Evolutionary conservation across 2,329 filamentous ascomycete genomes (phyloP).

Genomic region (Septoria linicola): DNA sequence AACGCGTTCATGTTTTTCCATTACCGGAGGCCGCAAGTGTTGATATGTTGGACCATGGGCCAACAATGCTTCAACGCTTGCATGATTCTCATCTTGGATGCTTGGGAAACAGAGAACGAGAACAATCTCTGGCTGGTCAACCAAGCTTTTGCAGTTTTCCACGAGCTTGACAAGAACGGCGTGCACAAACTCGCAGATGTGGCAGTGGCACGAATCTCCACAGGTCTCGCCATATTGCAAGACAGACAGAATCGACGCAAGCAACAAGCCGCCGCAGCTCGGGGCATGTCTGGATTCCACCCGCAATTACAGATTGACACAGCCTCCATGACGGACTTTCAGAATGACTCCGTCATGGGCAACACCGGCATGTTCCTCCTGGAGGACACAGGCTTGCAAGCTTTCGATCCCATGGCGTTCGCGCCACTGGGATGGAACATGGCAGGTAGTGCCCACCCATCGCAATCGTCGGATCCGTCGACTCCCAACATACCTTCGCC

Average conservation of each 20-base stretch:
- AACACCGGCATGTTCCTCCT: slow-evolving; percentile 50
- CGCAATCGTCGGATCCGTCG: slow-evolving; percentile 23
- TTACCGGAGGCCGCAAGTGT: slow-evolving; percentile 43
- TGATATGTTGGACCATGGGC: slow-evolving; percentile 51
- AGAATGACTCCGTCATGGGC: slow-evolving; percentile 46
- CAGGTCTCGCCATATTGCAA: slow-evolving; percentile 33
- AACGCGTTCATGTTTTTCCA: slow-evolving; percentile 51
- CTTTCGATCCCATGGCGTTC: slow-evolving; percentile 28
- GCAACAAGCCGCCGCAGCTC: slow-evolving; percentile 18
- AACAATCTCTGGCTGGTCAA: slow-evolving; percentile 43
- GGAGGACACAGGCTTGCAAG: slow-evolving; percentile 48
- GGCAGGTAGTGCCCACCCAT: slow-evolving; percentile 28
- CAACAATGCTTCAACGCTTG: slow-evolving; percentile 53
- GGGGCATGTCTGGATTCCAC: slow-evolving; percentile 19
- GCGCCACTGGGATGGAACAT: slow-evolving; percentile 34
- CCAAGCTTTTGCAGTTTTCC: slow-evolving; percentile 45
- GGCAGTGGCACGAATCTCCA: slow-evolving; percentile 43
- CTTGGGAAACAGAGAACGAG: slow-evolving; percentile 44
- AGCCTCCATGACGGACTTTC: slow-evolving; percentile 31
- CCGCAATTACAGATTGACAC: slow-evolving; percentile 27
- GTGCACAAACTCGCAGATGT: slow-evolving; percentile 49
- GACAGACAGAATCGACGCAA: slow-evolving; percentile 22
- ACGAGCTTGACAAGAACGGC: slow-evolving; percentile 43
- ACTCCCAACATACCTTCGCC: slow-evolving; percentile 28
- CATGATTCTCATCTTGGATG: slow-evolving; percentile 51